Evolutionary conservation across 2,329 filamentous ascomycete genomes (phyloP).

Genomic region (Pyrenochaeta sp.): DNA sequence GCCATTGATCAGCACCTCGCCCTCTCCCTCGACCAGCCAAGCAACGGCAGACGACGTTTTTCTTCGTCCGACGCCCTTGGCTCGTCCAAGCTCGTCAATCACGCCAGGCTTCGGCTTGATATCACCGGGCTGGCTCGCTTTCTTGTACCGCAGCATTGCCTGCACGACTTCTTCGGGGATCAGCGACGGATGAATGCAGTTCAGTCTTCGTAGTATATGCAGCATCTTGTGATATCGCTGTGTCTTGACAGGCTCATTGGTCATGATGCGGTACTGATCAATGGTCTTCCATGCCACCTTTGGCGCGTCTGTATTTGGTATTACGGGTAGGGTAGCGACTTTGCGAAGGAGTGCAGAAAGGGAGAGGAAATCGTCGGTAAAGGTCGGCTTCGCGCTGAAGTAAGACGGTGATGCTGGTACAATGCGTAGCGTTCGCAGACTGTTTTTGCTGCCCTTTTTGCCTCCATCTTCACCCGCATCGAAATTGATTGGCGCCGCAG

Average conservation of each 20-base stretch:
- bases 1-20: conserved; percentile 89
- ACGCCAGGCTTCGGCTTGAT: conserved; percentile 69
- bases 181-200: conserved; percentile 82
- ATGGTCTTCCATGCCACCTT: conserved; percentile 83
- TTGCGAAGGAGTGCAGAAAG: conserved; percentile 76
- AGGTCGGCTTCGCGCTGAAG: conserved; percentile 84
- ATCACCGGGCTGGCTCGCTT: conserved; percentile 75
- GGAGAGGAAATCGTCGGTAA: conserved; percentile 83
- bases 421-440: conserved; percentile 66
- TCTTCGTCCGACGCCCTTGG: conserved; percentile 81
- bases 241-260: conserved; percentile 59
- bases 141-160: conserved; percentile 75
- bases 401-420: conserved; percentile 91
- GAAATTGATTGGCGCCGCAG: conserved; percentile 57
- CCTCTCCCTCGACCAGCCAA: conserved; percentile 90
- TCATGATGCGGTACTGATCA: conserved; percentile 71
- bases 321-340: conserved; percentile 76
- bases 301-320: conserved; percentile 71
- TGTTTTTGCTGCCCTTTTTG: conserved; percentile 15
- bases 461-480: conserved; percentile 14
- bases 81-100: conserved; percentile 80
- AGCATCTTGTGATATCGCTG: conserved; percentile 82
- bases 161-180: conserved; percentile 73
- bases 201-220: conserved; percentile 78
- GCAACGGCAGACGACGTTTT: conserved; percentile 88